Conservation (phyloP, 345 rosid species). For the Gossypium herbaceum region DNA sequence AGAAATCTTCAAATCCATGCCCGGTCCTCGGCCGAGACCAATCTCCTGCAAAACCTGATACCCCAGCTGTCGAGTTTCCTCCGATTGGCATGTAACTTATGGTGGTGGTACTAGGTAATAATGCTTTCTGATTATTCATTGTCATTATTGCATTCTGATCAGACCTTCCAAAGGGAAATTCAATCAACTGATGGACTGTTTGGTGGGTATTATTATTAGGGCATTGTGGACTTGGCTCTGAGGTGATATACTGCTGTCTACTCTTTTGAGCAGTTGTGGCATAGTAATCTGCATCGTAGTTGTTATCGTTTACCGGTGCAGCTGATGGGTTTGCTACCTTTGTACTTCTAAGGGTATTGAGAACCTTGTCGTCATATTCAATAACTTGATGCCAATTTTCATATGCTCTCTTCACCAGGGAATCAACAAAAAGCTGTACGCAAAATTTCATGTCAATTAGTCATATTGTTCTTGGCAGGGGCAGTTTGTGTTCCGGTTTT, state of each 20-base stretch:
- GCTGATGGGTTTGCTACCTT: conserved; percentile 34
- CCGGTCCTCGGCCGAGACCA: conserved; percentile 52
- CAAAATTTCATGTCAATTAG: conserved; percentile 18
- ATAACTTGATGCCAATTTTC: conserved; percentile 86
- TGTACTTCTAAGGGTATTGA: conserved; percentile 44
- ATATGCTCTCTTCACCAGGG: conserved; percentile 75
- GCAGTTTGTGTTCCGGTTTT: neutral
- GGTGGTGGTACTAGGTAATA: conserved; percentile 34
- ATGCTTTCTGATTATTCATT: conserved; percentile 37
- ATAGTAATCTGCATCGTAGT: conserved; percentile 25
- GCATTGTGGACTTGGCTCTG: conserved; percentile 35
- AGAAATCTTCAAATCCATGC: conserved; percentile 53
- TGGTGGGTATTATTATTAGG: conserved; percentile 34
- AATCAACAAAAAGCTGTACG: conserved; percentile 72
- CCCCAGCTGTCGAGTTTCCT: conserved; percentile 36
- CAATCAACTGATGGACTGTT: conserved; percentile 45
- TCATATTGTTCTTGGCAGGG: neutral
- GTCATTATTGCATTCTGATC: conserved; percentile 36
- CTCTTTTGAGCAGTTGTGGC: conserved; percentile 25
- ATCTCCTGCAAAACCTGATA: conserved; percentile 50
- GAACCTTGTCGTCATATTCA: conserved; percentile 73
- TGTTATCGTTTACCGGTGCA: conserved; percentile 16
- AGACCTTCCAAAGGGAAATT: conserved; percentile 51
- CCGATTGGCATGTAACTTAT: conserved; percentile 44
- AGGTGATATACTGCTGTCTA: conserved; percentile 29